Evolutionary conservation across 2,329 filamentous ascomycete genomes (phyloP), one percentile per base, ranked within the genome.

Genomic region (Pseudocercospora fijiensis): DNA sequence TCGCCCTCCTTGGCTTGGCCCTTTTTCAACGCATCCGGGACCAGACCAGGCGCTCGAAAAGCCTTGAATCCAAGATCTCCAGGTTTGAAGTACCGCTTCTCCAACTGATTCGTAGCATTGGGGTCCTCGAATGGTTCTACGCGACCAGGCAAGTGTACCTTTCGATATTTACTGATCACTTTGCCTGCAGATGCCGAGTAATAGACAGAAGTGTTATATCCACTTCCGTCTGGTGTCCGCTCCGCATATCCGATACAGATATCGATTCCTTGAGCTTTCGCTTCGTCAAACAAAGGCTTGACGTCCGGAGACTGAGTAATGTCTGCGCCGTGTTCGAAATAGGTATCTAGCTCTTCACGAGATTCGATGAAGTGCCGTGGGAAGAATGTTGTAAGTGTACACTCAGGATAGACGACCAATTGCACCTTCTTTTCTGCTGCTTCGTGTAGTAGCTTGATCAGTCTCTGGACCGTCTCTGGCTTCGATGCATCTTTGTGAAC

Each of bases 381-480:
- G 70, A 85, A 85, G 77, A 86, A 86, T 0, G 83, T 85, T 0
- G 83, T 85, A 11, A 85, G 78, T 10, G 83, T 80, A n/a, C 79
- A 76, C 72, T 85, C 84, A 0, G 83, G 84, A 66, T 81, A 86
- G 28, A 85, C 78, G 9, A 85, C 79, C 1, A 86, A 72, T 65
- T 82, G 77, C 47, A 81, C 82, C 16, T 77, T 77, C 60, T 81
- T 72, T 2, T 73, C 60, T 0, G 79, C 76, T 11, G 83, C 83
- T 49, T 78, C 71, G 18, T 79, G 74, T 24, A 86, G 79, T 27
- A 85, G 78, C 20, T 73, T 73, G 65, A 84, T 73, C 75, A 86
- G 82, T 11, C 84, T 80, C 2, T 73, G 61, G n/a, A 85, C 71
- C 5, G 79, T 80, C 45, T 81, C 76, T 47, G 69, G 66, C 27